phyloP scores from a whole-genome alignment of 2,329 filamentous ascomycete genomes.

The Saccharata proteae region DNA sequence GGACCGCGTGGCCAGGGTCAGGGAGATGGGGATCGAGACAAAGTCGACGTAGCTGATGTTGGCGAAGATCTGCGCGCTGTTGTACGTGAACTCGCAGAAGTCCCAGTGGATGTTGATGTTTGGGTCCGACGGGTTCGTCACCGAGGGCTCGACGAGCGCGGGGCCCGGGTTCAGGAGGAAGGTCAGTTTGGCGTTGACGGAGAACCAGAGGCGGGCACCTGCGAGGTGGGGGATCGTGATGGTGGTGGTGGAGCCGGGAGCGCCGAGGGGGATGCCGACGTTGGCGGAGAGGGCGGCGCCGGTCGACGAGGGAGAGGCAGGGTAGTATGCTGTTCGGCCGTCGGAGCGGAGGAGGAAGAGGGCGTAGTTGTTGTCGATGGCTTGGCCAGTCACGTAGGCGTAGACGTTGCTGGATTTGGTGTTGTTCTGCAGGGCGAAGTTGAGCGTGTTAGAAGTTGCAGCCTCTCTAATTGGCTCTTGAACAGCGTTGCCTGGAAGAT shows the following conservation, averaged over 20 bases:
- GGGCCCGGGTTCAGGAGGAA: conserved; percentile 63
- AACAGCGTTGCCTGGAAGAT: too few relatives aligned
- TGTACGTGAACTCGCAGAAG: conserved; percentile 38
- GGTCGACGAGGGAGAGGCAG: conserved; percentile 42
- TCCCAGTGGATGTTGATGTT: conserved; percentile 34
- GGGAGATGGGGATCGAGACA: conserved; percentile 41
- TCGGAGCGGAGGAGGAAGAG: conserved; percentile 54
- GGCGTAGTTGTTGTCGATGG: conserved; percentile 46
- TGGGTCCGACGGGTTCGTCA: conserved; percentile 47
- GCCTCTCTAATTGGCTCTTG: too few relatives aligned
- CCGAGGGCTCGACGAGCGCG: conserved; percentile 61
- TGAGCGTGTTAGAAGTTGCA: too few relatives aligned
- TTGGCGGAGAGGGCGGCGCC: conserved; percentile 43
- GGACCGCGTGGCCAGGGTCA: conserved; percentile 24
- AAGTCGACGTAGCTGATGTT: conserved; percentile 67
- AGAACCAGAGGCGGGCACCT: conserved; percentile 63
- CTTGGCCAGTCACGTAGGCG: conserved; percentile 59
- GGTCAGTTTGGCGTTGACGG: conserved; percentile 45
- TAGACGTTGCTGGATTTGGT: conserved; percentile 49
- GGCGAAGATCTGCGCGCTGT: conserved; percentile 34
- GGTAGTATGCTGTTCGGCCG: conserved; percentile 53
- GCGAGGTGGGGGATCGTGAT: conserved; percentile 58
- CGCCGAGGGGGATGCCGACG: conserved; percentile 52
- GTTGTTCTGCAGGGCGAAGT: conserved; percentile 53
- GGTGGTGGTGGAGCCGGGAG: conserved; percentile 45